Base-by-base conservation (phyloP, 495 filamentous ascomycete species). In the Penicillium malachiteum region DNA sequence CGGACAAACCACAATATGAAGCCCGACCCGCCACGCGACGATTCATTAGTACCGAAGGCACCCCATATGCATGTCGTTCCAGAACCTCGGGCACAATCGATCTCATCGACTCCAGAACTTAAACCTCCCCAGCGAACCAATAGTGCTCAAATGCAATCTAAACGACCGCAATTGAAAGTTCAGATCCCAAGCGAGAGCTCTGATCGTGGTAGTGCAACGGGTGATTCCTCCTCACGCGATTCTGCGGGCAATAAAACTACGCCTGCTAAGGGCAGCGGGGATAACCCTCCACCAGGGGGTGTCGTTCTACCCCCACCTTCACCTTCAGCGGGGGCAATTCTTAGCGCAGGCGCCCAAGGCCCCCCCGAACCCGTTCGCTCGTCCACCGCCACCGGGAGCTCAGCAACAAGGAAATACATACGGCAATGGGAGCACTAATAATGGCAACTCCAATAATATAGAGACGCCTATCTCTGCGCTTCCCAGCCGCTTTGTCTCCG, bases 401-500 rank as follows among this genome's bases (percentile, higher is more conserved):
- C 62, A 65, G 7, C 40, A 67, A 9, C 70, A 74, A 50, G 71
- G 67, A 14, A 77, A 70, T 58, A 71, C 55, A 67, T 84, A 68
- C 66, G 73, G 83, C 45, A 86, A 83, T 56, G 84, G 76, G 54
- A 91, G 63, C 53, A 76, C 56, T 69, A 84, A 66, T 67, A 72
- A 82, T 39, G 84, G 81, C 57, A 85, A 77, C 51, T 85, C 82
- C 52, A 89, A 88, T 67, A 87, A 90, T 58, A 92, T 92, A 56
- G 92, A 97, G 62, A 97, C 94, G 4, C 94, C 94, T 0, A 92
- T 96, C n/a, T 97, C 93, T n/a, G 93, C 94, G 3, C 78, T 98
- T 7, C 94, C 94, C 2, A 94, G 89, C 46, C 83, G 92, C 21
- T 97, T 97, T 69, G 85, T 96, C 42, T 87, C 85, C 30, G 87